Base-by-base conservation (phyloP, 306 rosid genomes). In the Vicia villosa region DNA sequence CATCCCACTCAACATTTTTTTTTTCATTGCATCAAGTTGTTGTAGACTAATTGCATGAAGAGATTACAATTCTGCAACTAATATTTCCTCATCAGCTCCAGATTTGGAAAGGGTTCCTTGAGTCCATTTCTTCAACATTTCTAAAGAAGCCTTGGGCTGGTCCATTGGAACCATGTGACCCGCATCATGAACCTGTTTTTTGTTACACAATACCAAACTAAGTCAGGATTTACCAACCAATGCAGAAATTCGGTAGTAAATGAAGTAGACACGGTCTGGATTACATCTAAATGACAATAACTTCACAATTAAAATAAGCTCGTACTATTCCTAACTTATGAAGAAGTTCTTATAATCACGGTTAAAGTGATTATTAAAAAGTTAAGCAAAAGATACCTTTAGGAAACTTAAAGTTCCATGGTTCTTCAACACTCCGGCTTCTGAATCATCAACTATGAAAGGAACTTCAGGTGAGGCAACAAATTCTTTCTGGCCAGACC, bases 81-180 rank as follows among this genome's bases (percentile, higher is more conserved):
- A 69, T 30, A 61, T 72, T 61, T 78, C 78, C 10, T 56, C 28
- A 38, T 81, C 79, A 40, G 56, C 66, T 42, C 63, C 80, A 32
- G 77, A 63, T 55, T 77, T 77, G 17, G 86, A 77, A 67, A 94
- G 95, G 46, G 80, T 69, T 41, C 97, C 96, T 65, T 26, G 84
- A 66, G 89, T 94, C 99, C 97, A 94, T 81, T 81, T 86, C 73
- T 73, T 84, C 89, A 94, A 79, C 99, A 94, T 94, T 89, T 84
- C 95, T 36, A 94, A 59, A 14, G 99, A 65, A 72, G 99, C 97
- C 88, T 87, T 84, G 13, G 99, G 99, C 75, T 94, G 99, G 78
- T 94, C 99, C 99, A 94, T 94, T 3, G 99, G 99, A 70, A 94
- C 99, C 99, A 94, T 87, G 83, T 94, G 99, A 71, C 99, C 99